Conservation (phyloP, 2,329 filamentous ascomycete genomes). For the Mycogone perniciosa region DNA sequence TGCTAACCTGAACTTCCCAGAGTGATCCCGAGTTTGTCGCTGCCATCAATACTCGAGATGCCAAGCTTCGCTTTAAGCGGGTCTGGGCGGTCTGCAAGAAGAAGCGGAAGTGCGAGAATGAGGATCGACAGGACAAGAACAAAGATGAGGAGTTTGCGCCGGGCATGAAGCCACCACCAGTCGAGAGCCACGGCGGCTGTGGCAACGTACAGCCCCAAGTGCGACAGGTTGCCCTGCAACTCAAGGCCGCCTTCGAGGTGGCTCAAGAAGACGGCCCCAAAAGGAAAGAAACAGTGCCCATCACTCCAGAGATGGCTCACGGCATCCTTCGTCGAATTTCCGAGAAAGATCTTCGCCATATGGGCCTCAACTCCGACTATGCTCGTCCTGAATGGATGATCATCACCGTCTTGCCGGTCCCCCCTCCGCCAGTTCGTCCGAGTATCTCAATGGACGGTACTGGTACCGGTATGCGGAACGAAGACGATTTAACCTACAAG, state of each 20-base stretch:
- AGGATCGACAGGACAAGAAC: conserved; percentile 61
- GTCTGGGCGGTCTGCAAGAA: conserved; percentile 91
- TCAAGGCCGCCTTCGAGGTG: conserved; percentile 68
- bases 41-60: conserved; percentile 79
- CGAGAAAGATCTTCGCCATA: conserved; percentile 72
- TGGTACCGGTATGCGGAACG: conserved; percentile 83
- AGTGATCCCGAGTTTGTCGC: conserved; percentile 76
- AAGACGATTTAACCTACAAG: conserved; percentile 99
- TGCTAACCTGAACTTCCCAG: conserved; percentile 60
- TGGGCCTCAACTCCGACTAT: conserved; percentile 91
- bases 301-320: conserved; percentile 79
- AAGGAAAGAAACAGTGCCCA: conserved; percentile 69
- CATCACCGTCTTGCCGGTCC: conserved; percentile 87
- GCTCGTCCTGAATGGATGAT: conserved; percentile 98
- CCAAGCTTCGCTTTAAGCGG: conserved; percentile 87
- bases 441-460: conserved; percentile 97
- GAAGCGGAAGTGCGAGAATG: conserved; percentile 77
- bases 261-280: conserved; percentile 61
- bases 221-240: conserved; percentile 76
- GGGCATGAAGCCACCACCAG: conserved; percentile 45
- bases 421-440: conserved; percentile 88
- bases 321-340: conserved; percentile 82
- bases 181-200: conserved; percentile 74
- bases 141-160: conserved; percentile 63
- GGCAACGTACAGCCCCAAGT: conserved; percentile 87